Evolutionary conservation across 2,329 filamentous ascomycete species (phyloP).

Genomic region (Verticillium alfalfae): DNA sequence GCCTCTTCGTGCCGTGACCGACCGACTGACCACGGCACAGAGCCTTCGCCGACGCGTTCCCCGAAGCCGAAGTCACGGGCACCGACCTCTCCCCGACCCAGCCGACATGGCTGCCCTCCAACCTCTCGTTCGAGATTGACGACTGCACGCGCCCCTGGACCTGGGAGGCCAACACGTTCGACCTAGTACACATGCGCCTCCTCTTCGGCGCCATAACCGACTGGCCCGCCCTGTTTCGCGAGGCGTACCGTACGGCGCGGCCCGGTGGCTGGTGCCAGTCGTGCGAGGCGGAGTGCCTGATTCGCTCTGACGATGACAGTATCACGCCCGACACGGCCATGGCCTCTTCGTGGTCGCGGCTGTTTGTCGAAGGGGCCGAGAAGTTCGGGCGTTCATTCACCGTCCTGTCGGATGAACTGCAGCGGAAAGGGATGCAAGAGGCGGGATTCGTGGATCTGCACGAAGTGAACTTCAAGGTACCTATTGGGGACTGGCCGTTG

Average conservation of each 20-base stretch:
- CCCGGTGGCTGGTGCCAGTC: conserved; percentile 12
- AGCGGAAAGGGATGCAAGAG: conserved; percentile 8
- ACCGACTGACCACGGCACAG: neutral
- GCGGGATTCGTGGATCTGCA: conserved; percentile 9
- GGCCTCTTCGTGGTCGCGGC: conserved; percentile 10
- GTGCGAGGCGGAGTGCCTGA: conserved; percentile 1
- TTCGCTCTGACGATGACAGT: conserved; percentile 5
- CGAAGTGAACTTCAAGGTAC: conserved; percentile 6
- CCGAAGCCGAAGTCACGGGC: conserved; percentile 1
- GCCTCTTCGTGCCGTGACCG: conserved; percentile 6
- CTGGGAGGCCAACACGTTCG: conserved; percentile 44
- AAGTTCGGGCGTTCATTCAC: conserved; percentile 1
- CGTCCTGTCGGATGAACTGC: conserved; percentile 1
- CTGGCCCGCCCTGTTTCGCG: conserved; percentile 44
- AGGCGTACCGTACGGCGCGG: conserved; percentile 8
- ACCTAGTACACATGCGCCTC: conserved; percentile 56
- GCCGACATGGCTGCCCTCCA: conserved; percentile 12
- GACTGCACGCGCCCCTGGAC: conserved; percentile 48
- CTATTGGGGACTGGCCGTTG: conserved; percentile 20
- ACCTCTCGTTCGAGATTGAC: conserved; percentile 23
- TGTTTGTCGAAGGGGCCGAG: conserved; percentile 6
- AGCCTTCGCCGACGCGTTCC: conserved; percentile 8
- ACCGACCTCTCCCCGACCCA: conserved; percentile 8
- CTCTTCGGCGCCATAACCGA: conserved; percentile 51
- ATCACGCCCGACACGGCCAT: conserved; percentile 1